phyloP scores from a whole-genome alignment of 768 basidiomycete genomes.

The Agaricus subrufescens region DNA sequence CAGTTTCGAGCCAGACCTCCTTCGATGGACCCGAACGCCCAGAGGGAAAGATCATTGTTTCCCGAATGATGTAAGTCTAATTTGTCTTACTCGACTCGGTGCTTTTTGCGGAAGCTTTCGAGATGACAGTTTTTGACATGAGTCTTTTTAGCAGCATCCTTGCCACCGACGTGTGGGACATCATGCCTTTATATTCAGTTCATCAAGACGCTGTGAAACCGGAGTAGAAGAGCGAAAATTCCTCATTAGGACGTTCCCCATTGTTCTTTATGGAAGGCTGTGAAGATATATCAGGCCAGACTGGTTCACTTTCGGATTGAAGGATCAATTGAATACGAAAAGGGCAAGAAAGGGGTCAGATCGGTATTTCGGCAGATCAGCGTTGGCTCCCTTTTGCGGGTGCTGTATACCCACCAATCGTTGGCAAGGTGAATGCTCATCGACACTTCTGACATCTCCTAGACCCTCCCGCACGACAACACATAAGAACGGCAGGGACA shows the following conservation, averaged over 20 bases:
- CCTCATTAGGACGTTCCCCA: no score
- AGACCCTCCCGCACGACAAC: background rate
- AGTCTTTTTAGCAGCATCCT: background rate
- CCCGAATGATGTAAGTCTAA: background rate
- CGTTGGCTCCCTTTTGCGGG: background rate
- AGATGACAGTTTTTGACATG: constrained; percentile 1
- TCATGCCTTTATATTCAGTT: background rate
- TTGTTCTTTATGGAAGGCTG: no score
- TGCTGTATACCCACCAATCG: background rate
- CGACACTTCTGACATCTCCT: background rate
- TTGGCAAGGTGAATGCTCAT: background rate
- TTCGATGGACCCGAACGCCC: background rate
- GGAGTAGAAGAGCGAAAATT: background rate
- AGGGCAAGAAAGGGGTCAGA: constrained; percentile 7
- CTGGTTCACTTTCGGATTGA: background rate
- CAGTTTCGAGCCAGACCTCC: no score
- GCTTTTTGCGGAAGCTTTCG: background rate
- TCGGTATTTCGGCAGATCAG: background rate
- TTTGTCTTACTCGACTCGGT: background rate
- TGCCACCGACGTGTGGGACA: background rate
- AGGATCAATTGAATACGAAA: background rate
- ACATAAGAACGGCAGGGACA: background rate
- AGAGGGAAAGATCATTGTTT: background rate
- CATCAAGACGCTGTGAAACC: no score
- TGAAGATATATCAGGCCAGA: background rate